A percentile compares a stretch with the other conserved stretches of the same genome.
Conservation (phyloP, 2,329 filamentous ascomycete genomes). For the Xylariaceae sp. region DNA sequence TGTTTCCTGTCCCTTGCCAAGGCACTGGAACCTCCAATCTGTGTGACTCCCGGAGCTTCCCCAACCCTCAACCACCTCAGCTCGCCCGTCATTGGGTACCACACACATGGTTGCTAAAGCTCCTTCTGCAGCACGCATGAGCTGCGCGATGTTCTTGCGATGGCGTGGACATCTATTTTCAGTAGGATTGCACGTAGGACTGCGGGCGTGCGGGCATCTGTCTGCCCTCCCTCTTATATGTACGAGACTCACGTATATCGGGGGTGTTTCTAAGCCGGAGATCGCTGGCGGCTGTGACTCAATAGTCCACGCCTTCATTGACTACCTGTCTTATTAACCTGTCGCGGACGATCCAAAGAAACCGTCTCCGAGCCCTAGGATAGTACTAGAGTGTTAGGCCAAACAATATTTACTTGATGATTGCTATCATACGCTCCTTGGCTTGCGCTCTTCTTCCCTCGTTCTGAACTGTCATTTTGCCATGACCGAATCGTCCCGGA, state of each 20-base stretch:
- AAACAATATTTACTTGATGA: constrained; percentile 15
- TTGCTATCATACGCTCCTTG: constrained; percentile 7
- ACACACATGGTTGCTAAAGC: background rate
- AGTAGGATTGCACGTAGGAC: constrained; percentile 6
- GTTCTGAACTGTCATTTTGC: background rate
- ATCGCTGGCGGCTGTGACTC: constrained; percentile 10
- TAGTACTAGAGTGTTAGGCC: constrained; percentile 5
- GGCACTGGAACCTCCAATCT: background rate
- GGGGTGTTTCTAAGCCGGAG: background rate
- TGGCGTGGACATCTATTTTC: constrained; percentile 17
- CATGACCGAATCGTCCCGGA: constrained; percentile 28
- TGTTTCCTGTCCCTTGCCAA: constrained; percentile 4
- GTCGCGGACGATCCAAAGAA: constrained; percentile 10
- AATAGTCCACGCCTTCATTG: constrained; percentile 22
- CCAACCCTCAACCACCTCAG: constrained; percentile 19
- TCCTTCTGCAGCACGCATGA: constrained; percentile 15
- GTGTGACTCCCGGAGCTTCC: constrained; percentile 24
- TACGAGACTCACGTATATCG: constrained; percentile 8
- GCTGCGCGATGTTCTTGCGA: background rate
- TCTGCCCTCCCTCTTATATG: constrained; percentile 16
- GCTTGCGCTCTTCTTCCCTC: background rate
- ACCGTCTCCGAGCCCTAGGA: constrained; percentile 13
- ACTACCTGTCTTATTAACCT: constrained; percentile 17
- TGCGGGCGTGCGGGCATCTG: constrained; percentile 13
- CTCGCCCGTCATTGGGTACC: background rate